Evolutionary conservation across 2,329 filamentous ascomycete species (phyloP).

Genomic region (Tolypocladium tundrense): DNA sequence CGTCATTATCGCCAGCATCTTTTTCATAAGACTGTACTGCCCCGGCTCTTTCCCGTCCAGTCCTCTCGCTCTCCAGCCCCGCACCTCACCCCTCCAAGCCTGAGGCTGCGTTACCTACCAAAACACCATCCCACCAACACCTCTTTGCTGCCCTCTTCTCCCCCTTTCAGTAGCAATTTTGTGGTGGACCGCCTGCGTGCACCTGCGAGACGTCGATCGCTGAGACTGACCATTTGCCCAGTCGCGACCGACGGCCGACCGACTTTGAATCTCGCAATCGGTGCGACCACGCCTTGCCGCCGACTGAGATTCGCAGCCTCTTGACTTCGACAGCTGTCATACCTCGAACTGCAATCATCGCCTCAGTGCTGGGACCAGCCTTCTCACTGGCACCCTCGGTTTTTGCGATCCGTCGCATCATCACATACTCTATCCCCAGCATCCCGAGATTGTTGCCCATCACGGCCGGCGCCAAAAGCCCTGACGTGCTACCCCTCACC

Average conservation of each 20-base stretch:
- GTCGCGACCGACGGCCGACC: neutral
- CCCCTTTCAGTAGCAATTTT: neutral
- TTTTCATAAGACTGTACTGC: neutral
- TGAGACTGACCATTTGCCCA: neutral
- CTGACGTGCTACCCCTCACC: slow-evolving; percentile 18
- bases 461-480: slow-evolving; percentile 22
- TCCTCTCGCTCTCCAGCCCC: slow-evolving; percentile 1
- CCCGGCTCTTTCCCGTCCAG: neutral
- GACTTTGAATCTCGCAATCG: neutral
- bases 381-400: neutral
- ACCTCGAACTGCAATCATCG: neutral
- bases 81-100: slow-evolving; percentile 4
- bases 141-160: neutral
- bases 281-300: neutral
- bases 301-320: neutral
- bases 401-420: slow-evolving; percentile 3
- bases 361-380: neutral
- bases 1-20: neutral
- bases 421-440: slow-evolving; percentile 6
- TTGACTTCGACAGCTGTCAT: neutral
- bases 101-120: neutral
- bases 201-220: neutral
- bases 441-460: slow-evolving; percentile 19
- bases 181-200: neutral
- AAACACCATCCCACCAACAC: neutral